Evolutionary conservation across 306 rosid genomes (phyloP).

Genomic region (Prinsepia uniflora): DNA sequence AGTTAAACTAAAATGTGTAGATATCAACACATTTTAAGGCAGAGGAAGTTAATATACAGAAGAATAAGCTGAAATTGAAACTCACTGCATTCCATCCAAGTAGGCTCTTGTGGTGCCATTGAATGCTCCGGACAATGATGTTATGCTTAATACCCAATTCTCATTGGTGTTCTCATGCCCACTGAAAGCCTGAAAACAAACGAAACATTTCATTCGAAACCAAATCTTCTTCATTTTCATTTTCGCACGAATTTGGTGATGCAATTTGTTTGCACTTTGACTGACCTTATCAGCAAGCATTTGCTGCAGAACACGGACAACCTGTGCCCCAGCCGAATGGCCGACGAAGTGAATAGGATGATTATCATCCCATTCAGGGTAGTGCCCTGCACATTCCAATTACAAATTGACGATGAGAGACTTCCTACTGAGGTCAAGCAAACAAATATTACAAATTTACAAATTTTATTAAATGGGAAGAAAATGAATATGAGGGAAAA

Average conservation of each 20-base stretch:
- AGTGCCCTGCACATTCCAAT: constrained; percentile 59
- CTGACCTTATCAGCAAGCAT: constrained; percentile 96
- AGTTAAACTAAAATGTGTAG: too few species aligned
- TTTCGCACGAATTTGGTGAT: background rate
- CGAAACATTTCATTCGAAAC: constrained; percentile 19
- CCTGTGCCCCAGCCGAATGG: constrained; percentile 96
- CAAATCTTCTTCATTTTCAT: background rate
- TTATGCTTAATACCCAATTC: constrained; percentile 81
- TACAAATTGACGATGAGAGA: constrained; percentile 1
- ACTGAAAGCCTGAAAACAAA: constrained; percentile 58
- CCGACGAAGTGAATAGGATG: constrained; percentile 96
- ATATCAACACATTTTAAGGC: background rate
- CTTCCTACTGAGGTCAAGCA: background rate
- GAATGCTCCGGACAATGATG: constrained; percentile 91
- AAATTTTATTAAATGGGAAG: background rate
- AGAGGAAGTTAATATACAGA: background rate
- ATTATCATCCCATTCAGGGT: constrained; percentile 96
- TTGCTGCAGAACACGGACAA: constrained; percentile 89
- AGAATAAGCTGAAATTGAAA: constrained; percentile 20
- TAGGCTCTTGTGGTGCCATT: constrained; percentile 97
- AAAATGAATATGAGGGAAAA: background rate
- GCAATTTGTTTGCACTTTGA: background rate
- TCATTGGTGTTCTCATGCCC: constrained; percentile 73
- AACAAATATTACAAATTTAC: too few species aligned
- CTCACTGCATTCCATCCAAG: constrained; percentile 96